Evolutionary conservation across 2,329 filamentous ascomycete genomes (phyloP), one percentile per base, ranked within the genome.

Genomic region (Colletotrichum sublineola): DNA sequence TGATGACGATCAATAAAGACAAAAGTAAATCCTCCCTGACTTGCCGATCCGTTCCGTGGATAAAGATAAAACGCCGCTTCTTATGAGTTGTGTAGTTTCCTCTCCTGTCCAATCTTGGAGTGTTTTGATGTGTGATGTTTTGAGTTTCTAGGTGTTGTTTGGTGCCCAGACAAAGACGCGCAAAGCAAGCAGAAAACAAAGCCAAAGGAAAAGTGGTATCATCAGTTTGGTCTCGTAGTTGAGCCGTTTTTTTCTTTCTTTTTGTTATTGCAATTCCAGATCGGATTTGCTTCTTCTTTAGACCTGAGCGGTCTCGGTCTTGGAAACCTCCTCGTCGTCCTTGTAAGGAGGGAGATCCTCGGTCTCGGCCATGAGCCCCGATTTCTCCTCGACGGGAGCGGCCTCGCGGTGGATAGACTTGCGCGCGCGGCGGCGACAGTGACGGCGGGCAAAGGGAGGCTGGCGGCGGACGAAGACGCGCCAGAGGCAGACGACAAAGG

Each of bases 401-500:
- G 77, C 78, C 75, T 86, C 85, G n/a, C 77, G 71, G 15, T 75
- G 75, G 3, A 80, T 75, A n/a, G 80, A 78, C 79, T 85, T 84
- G 65, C 78, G 80, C 55, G 78, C 78, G 55, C 79, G 79, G 74
- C 79, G 77, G 71, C 77, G 79, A 73, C 74, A 75, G 67, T 77
- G 78, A 63, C 77, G 78, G 64, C 79, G 79, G 42, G 77, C 77
- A 75, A 78, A 78, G 65, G 77, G 77, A 52, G 75, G 71, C 71
- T 77, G 75, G 61, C 86, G 84, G 64, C 88, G 87, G 77, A 73
- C 62, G 73, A 91, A 79, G 73, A 86, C 81, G 74, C 88, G 87
- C 84, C 89, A 89, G 36, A 91, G 62, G 70, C 88, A 89, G 63
- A 91, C 86, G 66, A 90, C 84, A 65, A 92, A 76, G 63, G 88